phyloP scores from a whole-genome alignment of 495 filamentous ascomycete genomes.

The Chaetomium fimeti region DNA sequence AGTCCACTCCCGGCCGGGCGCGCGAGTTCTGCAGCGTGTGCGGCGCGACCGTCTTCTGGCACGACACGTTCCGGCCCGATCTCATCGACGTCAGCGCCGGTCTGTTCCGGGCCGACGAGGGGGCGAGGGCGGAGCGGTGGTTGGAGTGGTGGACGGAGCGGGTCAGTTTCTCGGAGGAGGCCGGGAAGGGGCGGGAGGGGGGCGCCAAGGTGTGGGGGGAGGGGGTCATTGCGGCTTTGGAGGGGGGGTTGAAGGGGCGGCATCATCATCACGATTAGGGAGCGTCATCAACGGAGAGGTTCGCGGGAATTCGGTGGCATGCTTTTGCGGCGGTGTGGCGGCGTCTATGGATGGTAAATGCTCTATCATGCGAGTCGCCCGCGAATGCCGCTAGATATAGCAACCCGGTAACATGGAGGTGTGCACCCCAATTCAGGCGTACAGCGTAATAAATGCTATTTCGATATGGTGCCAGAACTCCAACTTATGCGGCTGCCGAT shows the following conservation, averaged over 20 bases:
- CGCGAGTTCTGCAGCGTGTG: slow-evolving; percentile 65
- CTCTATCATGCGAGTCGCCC: slow-evolving; percentile 7
- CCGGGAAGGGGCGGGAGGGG: slow-evolving; percentile 42
- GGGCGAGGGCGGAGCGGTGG: slow-evolving; percentile 58
- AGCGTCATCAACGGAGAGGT: no score
- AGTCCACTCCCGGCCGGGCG: slow-evolving; percentile 53
- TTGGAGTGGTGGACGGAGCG: slow-evolving; percentile 58
- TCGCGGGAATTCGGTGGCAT: not conserved
- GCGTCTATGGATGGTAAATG: slow-evolving; percentile 6
- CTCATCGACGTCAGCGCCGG: slow-evolving; percentile 68
- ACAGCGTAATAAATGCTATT: not conserved
- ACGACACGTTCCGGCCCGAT: slow-evolving; percentile 53
- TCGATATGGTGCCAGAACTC: slow-evolving; percentile 9
- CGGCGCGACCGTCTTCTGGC: slow-evolving; percentile 68
- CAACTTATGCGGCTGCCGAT: not conserved
- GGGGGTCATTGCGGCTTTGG: slow-evolving; percentile 37
- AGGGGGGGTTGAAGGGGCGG: slow-evolving; percentile 26
- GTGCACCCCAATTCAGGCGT: not conserved
- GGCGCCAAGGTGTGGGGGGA: slow-evolving; percentile 38
- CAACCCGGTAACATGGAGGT: not conserved
- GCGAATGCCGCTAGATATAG: not conserved
- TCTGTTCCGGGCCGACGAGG: slow-evolving; percentile 49
- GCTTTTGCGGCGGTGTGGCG: not conserved
- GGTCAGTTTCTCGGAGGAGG: slow-evolving; percentile 64
- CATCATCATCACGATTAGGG: not conserved